Conservation (phyloP, 140 eudicot genomes). For the Ambrosia hybrid region DNA sequence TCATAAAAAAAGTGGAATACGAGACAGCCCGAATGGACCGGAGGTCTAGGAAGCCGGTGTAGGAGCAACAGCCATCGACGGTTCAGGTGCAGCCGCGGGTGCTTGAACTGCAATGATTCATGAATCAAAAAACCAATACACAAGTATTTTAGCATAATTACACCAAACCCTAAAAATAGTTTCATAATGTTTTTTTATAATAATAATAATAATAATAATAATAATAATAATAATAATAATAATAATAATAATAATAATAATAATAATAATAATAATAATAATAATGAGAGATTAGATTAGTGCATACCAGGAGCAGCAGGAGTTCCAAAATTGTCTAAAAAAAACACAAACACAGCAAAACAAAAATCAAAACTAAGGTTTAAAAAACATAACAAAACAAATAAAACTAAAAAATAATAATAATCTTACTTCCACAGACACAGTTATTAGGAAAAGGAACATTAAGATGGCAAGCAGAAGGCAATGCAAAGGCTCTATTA, state of each 20-base stretch:
- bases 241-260: too few species aligned
- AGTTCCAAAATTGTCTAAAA: slow-evolving; percentile 50
- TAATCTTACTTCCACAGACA: slow-evolving; percentile 56
- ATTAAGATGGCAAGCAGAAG: slow-evolving; percentile 66
- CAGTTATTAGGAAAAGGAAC: slow-evolving; percentile 64
- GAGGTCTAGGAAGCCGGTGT: slow-evolving; percentile 46
- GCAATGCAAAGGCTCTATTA: slow-evolving; percentile 66
- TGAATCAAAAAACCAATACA: background rate
- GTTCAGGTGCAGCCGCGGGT: slow-evolving; percentile 53
- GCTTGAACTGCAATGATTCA: slow-evolving; percentile 43
- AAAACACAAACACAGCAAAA: background rate
- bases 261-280: too few species aligned
- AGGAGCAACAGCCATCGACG: slow-evolving; percentile 45
- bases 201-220: too few species aligned
- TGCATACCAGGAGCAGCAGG: slow-evolving; percentile 64
- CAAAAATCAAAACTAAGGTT: slow-evolving; percentile 16
- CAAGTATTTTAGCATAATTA: background rate
- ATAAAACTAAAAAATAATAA: background rate
- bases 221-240: too few species aligned
- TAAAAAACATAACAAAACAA: background rate
- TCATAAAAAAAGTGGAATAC: too few species aligned
- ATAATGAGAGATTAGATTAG: slow-evolving; percentile 10
- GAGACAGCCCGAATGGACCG: slow-evolving; percentile 43
- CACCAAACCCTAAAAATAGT: background rate
- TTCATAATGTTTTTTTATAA: too few species aligned